Conservation (phyloP, 2,329 filamentous ascomycete genomes). For the Trematosphaeria pertusa region DNA sequence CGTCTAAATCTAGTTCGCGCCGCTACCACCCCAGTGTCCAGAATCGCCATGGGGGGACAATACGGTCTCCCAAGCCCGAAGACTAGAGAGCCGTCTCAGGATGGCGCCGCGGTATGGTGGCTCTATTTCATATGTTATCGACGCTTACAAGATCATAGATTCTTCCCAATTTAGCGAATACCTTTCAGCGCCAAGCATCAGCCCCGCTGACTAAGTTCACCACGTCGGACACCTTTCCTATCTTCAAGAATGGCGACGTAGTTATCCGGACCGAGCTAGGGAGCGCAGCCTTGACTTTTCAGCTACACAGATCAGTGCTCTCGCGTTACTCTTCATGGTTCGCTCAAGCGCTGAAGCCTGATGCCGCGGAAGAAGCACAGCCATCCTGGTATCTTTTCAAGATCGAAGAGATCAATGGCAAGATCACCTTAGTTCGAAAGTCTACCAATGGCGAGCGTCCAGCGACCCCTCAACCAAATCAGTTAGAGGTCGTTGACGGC, state of each 20-base stretch:
- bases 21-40: no score
- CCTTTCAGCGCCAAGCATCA: not conserved
- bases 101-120: conserved; percentile 7
- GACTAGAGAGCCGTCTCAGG: conserved; percentile 1
- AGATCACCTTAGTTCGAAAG: conserved; percentile 8
- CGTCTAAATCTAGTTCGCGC: no score
- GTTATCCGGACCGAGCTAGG: conserved; percentile 12
- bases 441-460: conserved; percentile 2
- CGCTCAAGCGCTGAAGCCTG: not conserved
- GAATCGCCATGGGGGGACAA: no score
- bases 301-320: conserved; percentile 19
- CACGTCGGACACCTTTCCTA: conserved; percentile 16
- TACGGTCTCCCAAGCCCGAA: not conserved
- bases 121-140: not conserved
- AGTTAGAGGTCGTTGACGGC: not conserved
- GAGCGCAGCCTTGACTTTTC: conserved; percentile 2
- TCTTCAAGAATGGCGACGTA: conserved; percentile 22
- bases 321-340: conserved; percentile 19
- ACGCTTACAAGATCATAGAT: not conserved
- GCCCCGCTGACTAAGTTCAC: not conserved
- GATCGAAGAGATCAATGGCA: conserved; percentile 7
- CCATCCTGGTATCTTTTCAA: conserved; percentile 12
- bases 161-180: not conserved
- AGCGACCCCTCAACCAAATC: not conserved
- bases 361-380: not conserved